Percentiles rank a stretch among this genome's conserved stretches.
phyloP scores from a whole-genome alignment of 2,329 filamentous ascomycete genomes.

The Venturiaceae sp. region DNA sequence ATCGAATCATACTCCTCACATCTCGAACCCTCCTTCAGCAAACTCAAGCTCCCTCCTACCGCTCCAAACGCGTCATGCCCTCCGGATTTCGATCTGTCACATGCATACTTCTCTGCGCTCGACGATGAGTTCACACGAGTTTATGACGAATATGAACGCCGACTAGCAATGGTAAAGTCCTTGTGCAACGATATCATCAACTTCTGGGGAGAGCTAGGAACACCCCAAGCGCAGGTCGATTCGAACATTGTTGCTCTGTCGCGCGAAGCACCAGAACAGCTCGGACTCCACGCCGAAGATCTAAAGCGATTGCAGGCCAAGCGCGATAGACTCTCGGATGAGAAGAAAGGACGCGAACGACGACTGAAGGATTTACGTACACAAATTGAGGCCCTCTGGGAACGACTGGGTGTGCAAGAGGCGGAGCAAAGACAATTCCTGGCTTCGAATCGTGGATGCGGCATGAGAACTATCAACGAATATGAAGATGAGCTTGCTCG shows the following conservation, averaged over 20 bases:
- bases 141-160: conserved; percentile 90
- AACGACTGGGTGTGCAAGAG: conserved; percentile 75
- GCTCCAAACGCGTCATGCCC: conserved; percentile 58
- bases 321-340: conserved; percentile 74
- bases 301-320: conserved; percentile 60
- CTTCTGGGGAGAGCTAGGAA: conserved; percentile 91
- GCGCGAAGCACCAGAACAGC: conserved; percentile 82
- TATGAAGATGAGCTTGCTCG: conserved; percentile 84
- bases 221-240: conserved; percentile 88
- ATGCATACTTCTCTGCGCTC: conserved; percentile 74
- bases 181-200: conserved; percentile 80
- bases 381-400: conserved; percentile 82
- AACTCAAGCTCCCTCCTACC: conserved; percentile 75
- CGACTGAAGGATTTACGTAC: conserved; percentile 64
- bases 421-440: conserved; percentile 77
- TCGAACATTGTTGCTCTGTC: conserved; percentile 78
- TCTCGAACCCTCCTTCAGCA: conserved; percentile 80
- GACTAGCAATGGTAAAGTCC: conserved; percentile 64
- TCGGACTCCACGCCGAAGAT: conserved; percentile 86
- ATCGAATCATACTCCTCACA: conserved; percentile 95
- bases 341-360: conserved; percentile 79
- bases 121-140: conserved; percentile 89
- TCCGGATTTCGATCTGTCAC: conserved; percentile 76
- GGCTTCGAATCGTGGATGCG: conserved; percentile 80
- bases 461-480: conserved; percentile 86